Percentiles rank a stretch among this genome's conserved stretches.
These are phyloP conservation scores for Chiua virens DNA, from an alignment of 768 basidiomycete species.

Conservation along the genomic window DNA sequence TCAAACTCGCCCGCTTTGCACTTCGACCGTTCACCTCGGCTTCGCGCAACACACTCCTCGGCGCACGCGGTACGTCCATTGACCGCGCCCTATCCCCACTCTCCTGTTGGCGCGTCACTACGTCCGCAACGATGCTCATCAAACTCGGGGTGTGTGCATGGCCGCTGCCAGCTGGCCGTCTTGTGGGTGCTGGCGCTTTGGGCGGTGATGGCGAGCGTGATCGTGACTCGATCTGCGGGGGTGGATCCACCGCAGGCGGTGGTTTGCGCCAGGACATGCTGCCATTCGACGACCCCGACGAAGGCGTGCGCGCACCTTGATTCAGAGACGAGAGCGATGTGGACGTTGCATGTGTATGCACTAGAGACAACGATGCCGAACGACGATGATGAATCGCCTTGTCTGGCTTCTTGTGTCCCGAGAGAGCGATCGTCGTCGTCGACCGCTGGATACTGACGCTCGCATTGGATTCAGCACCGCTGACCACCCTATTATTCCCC, in stretches of 20 bases:
- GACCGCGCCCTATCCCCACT: slow-evolving; percentile 19
- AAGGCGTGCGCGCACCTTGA: background rate
- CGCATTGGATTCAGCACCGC: background rate
- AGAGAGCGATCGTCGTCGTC: background rate
- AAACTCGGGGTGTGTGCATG: slow-evolving; percentile 37
- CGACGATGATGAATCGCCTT: slow-evolving; percentile 7
- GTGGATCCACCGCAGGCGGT: background rate
- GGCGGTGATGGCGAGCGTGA: too few species aligned
- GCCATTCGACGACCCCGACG: background rate
- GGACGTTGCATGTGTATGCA: background rate
- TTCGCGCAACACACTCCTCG: slow-evolving; percentile 7
- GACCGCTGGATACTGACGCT: background rate
- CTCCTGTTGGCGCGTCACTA: slow-evolving; percentile 48
- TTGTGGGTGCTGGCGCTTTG: background rate
- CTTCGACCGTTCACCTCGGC: background rate
- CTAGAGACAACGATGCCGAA: slow-evolving; percentile 15
- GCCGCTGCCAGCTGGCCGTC: background rate
- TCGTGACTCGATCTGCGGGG: too few species aligned
- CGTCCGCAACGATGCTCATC: slow-evolving; percentile 70
- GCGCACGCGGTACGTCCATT: slow-evolving; percentile 26
- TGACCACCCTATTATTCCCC: too few species aligned
- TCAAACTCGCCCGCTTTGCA: background rate
- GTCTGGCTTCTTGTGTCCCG: background rate
- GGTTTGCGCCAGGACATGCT: slow-evolving; percentile 13
- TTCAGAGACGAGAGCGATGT: background rate